A percentile compares a stretch with the other conserved stretches of the same genome.
Evolutionary conservation across 257 asterid species (phyloP).

Genomic region (Petunia axillaris): DNA sequence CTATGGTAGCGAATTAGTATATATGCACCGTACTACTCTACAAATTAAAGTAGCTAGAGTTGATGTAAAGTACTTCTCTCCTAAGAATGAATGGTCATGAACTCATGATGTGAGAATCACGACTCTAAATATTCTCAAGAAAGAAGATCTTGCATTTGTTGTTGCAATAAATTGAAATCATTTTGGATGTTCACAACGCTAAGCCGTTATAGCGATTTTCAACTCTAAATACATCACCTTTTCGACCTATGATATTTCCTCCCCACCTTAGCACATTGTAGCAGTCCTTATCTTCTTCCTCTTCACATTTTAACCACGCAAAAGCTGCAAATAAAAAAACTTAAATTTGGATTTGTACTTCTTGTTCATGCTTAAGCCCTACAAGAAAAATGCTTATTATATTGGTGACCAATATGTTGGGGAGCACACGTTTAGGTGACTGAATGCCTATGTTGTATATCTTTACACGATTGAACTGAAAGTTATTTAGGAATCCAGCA

Average conservation of each 20-base stretch:
- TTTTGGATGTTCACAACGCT: slow-evolving; percentile 30
- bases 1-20: too few species aligned
- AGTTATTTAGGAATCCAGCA: too few species aligned
- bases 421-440: too few species aligned
- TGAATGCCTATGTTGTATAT: too few species aligned
- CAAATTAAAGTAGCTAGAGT: neutral
- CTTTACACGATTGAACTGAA: too few species aligned
- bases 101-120: neutral
- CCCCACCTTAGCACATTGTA: slow-evolving; percentile 16
- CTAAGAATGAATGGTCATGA: neutral
- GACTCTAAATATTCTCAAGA: neutral
- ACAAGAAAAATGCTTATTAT: too few species aligned
- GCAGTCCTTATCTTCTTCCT: slow-evolving; percentile 28
- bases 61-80: neutral
- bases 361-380: neutral
- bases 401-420: neutral
- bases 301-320: slow-evolving; percentile 36
- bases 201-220: slow-evolving; percentile 30
- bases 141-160: slow-evolving; percentile 19
- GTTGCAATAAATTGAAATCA: slow-evolving; percentile 31
- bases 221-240: slow-evolving; percentile 26
- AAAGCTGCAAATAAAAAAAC: slow-evolving; percentile 20
- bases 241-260: slow-evolving; percentile 35
- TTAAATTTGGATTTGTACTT: neutral
- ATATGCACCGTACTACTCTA: too few species aligned